Base-by-base conservation (phyloP, 2,329 filamentous ascomycete genomes). In the Pyrenophora graminea region DNA sequence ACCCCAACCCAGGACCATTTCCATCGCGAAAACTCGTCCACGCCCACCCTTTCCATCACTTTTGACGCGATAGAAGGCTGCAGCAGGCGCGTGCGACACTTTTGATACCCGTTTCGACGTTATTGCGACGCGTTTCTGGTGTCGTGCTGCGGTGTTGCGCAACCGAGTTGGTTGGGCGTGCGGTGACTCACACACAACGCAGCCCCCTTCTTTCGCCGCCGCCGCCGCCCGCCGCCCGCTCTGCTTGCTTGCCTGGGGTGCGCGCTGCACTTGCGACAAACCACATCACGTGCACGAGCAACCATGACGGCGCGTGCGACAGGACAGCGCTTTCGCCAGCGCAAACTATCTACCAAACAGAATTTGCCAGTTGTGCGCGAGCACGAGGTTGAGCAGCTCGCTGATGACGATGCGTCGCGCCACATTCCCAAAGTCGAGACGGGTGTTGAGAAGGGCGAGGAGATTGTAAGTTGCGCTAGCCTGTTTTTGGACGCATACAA, bases 391-490 rank as follows among this genome's bases (percentile, higher is more conserved):
- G 91, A 97, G 72, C 82, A 88, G 70, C 84, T 82, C 69, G 85
- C 91, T 76, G 96, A 97, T 75, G 90, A 96, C 77, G 85, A 87
- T 62, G 85, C 89, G 67, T 86, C 93, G 72, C 89, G 88, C 64
- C 88, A 88, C 73, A 90, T 84, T 80, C 85, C 82, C 78, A 90
- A 87, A 69, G 91, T 97, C 72, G 91, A 94, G 72, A 97, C 92
- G 62, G 94, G 94, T 76, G 94, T 99, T 67, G 94, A 99, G 77
- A 92, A 96, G 74, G 90, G 87, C 61, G 94, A 99, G 78, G 92
- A 97, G 85, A 93, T 93, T 79, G 94, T 97, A 77, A 85, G 91
- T 90, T 50, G 48, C 67, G 56, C 68, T 70, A 67, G 58, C 33
- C 68, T 63, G 12, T 18, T 69, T 72, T 63, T 46, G 64, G 61